Evolutionary conservation across 768 basidiomycete species (phyloP), one percentile per base, ranked within the genome.

Genomic region (Sistotremastrum niveocremeum): DNA sequence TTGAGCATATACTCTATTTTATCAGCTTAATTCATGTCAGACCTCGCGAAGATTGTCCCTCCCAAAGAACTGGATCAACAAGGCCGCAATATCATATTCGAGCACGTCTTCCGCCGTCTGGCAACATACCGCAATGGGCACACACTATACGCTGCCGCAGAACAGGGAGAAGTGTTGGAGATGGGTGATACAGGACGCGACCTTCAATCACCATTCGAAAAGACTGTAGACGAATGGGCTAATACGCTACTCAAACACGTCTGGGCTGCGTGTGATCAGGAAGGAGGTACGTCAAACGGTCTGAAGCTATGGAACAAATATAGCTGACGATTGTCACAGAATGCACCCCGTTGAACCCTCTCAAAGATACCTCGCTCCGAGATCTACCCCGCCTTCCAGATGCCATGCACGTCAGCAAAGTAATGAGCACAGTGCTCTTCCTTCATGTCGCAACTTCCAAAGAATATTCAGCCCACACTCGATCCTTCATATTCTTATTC

Each of bases 381-480:
- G 63, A 65, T 39, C 59, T 75, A 4, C 61, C 64, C 5, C 52
- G 53, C 3, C 59, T 74, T 11, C 72, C 73, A 2, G 40, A 61
- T 9, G 36, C 53, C 37, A 54, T 65, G 20, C 56, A 68, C 46
- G 49, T 76, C 44, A 46, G 60, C 41, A 62, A 68, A 53, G 57
- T 77, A 53, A 52, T 76, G 45, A 71, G 72, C 54, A 63, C 71
- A 32, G 64, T 74, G 37, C 62, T 79, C 36, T 67, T 77, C 57
- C 57, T 74, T 38, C 61, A 76, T 45, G 62, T 77, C 51, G 70
- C 73, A 7, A 54, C 62, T 30, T 57, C 67, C 2, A 72, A 71
- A 46, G 57, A 62, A 42, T 77, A 75, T 51, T 74, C 74, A 3
- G 69, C 74, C 0, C 65, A 66, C 12, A 74, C 72, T 10, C 65